Evolutionary conservation across 2,329 filamentous ascomycete species (phyloP), one percentile per base, ranked within the genome.

Genomic region (Plenodomus tracheiphilus): DNA sequence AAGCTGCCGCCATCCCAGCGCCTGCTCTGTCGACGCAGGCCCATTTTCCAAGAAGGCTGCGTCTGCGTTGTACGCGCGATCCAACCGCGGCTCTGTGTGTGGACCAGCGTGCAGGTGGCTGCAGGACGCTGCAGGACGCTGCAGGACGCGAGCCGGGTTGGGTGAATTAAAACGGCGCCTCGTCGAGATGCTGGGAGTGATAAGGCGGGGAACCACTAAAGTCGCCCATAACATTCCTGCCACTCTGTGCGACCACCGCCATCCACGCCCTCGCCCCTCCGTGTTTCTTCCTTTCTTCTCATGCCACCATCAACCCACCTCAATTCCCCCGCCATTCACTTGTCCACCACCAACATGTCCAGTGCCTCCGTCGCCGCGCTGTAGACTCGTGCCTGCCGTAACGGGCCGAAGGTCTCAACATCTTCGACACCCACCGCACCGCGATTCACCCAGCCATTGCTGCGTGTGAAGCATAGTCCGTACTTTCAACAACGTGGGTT

Each of bases 81-180:
- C 62, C 61, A 65, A 61, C 55, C 53, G 58, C 46, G 53, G 32
- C 39, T 44, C 42, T 46, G 51, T 53, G 48, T 58, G 43, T 48
- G 49, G 37, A 53, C 53, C 51, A 58, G 57, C 55, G 57, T 63
- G 65, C 63, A 65, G 39, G 58, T 54, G 64, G 66, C 64, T 67
- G 65, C 65, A 65, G 56, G 37, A 50, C 22, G 43, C 56, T 63
- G 65, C 63, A 65, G 39, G 58, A 53, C 63, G 66, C 64, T 67
- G 65, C 65, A 65, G 56, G 37, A 50, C 22, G 43, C 56, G 59
- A 55, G 53, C 55, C 58, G 48, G 49, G 57, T 42, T 62, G 61
- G 55, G 51, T 65, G 51, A 56, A 53, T 51, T 43, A 58, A 57
- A 58, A 61, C 62, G 61, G 61, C 64, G 66, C 60, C 65, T 64